Percentiles rank a stretch among this genome's conserved stretches.
These are phyloP conservation scores for Hypoxylon rubiginosum DNA, from an alignment of 2,329 filamentous ascomycete species.

Conservation along the genomic window DNA sequence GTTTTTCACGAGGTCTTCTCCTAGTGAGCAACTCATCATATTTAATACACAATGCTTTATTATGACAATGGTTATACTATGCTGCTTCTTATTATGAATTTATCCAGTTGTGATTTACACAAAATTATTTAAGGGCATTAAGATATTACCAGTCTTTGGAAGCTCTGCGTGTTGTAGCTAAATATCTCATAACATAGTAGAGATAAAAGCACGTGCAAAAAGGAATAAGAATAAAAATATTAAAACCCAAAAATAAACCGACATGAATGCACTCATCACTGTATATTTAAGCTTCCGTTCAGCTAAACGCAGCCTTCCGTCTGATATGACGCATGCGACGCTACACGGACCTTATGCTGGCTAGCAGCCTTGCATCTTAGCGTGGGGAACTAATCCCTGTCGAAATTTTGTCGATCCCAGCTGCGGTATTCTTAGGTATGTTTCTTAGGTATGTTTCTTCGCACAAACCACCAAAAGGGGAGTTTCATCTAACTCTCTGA, in stretches of 20 bases:
- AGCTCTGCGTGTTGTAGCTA: not conserved
- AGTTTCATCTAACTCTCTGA: conserved; percentile 3
- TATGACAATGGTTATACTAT: not conserved
- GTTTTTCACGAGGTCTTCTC: conserved; percentile 7
- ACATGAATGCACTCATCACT: not conserved
- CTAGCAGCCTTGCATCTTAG: conserved; percentile 42
- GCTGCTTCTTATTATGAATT: not conserved
- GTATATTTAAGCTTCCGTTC: no score
- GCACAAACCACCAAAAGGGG: conserved; percentile 21
- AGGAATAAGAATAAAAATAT: not conserved
- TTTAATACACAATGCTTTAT: not conserved
- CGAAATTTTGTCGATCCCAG: conserved; percentile 32
- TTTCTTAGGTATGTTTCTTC: conserved; percentile 3
- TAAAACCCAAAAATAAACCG: not conserved
- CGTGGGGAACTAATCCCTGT: conserved; percentile 32
- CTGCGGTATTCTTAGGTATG: not conserved
- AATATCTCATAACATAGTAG: not conserved
- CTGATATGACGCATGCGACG: conserved; percentile 43
- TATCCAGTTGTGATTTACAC: not conserved
- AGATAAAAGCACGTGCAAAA: no score
- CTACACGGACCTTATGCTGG: conserved; percentile 16
- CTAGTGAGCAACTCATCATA: not conserved
- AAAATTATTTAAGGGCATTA: not conserved
- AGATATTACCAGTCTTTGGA: not conserved
- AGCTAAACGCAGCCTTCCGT: conserved; percentile 37